A percentile compares a stretch with the other conserved stretches of the same genome.
phyloP scores from a whole-genome alignment of 2,329 filamentous ascomycete genomes.

The Colletotrichum sp. region DNA sequence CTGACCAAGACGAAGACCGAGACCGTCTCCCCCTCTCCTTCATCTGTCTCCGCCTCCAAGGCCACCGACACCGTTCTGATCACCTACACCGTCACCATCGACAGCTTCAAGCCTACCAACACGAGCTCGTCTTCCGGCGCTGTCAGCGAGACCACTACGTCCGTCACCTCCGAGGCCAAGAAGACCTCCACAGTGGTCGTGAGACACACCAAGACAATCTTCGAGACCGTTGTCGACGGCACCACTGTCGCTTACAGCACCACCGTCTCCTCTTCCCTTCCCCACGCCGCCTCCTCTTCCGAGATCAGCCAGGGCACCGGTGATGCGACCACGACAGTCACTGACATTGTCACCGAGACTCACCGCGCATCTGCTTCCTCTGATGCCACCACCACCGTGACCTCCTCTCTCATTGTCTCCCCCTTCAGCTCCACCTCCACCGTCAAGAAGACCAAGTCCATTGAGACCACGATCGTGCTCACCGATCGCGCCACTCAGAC shows the following conservation, averaged over 20 bases:
- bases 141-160: background rate
- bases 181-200: background rate
- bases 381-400: background rate
- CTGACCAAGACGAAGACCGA: background rate
- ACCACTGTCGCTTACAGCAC: constrained; percentile 10
- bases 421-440: background rate
- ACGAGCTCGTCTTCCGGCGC: background rate
- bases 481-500: constrained; percentile 19
- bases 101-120: background rate
- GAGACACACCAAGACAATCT: constrained; percentile 9
- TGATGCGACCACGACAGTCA: constrained; percentile 1
- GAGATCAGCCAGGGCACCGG: constrained; percentile 1
- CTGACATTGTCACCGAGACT: background rate
- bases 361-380: background rate
- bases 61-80: constrained; percentile 4
- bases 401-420: background rate
- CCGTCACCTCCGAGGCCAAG: background rate
- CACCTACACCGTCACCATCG: constrained; percentile 17
- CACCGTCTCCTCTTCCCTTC: constrained; percentile 4
- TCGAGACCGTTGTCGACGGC: constrained; percentile 5
- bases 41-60: background rate
- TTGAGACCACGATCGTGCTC: constrained; percentile 12
- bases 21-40: background rate
- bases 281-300: background rate
- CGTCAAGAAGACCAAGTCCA: background rate